Conservation (phyloP, 352 stramenopile species). For the Phytophthora hybrid region DNA sequence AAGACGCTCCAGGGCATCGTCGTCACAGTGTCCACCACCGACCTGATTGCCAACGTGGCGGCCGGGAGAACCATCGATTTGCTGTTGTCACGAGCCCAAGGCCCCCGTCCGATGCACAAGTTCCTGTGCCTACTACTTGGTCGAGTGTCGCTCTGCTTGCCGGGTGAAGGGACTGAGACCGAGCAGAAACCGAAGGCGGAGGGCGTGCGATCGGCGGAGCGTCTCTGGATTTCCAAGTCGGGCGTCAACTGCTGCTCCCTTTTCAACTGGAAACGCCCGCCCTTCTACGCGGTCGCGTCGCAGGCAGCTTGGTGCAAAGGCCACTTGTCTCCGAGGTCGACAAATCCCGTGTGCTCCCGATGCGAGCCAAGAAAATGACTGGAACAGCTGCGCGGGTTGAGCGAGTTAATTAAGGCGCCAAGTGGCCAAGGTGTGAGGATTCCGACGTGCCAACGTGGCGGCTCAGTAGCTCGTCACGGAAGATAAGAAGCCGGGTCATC, state of each 20-base stretch:
- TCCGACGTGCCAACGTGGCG: slow-evolving; percentile 9
- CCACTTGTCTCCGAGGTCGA: slow-evolving; percentile 1
- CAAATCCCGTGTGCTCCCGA: slow-evolving; percentile 30
- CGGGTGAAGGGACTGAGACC: neutral
- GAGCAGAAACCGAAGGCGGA: neutral
- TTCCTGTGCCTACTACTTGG: neutral
- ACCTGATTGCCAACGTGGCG: slow-evolving; percentile 23
- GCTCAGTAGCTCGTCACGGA: neutral
- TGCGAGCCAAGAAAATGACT: slow-evolving; percentile 30
- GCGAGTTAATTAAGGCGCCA: slow-evolving; percentile 9
- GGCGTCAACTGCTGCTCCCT: neutral
- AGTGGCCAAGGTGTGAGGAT: slow-evolving; percentile 1
- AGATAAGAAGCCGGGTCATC: slow-evolving; percentile 15
- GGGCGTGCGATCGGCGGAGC: neutral
- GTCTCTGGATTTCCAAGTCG: slow-evolving; percentile 13
- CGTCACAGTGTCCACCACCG: slow-evolving; percentile 24
- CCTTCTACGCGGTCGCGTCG: neutral
- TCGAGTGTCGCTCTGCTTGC: neutral
- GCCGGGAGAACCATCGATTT: slow-evolving; percentile 26
- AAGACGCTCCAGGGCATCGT: slow-evolving; percentile 34
- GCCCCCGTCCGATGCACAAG: neutral
- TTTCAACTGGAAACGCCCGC: slow-evolving; percentile 22
- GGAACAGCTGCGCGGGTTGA: slow-evolving; percentile 30
- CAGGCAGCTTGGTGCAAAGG: slow-evolving; percentile 10
- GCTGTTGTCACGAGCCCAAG: neutral